phyloP scores from a whole-genome alignment of 2,329 filamentous ascomycete species.

The Aspergillus neoniger region DNA sequence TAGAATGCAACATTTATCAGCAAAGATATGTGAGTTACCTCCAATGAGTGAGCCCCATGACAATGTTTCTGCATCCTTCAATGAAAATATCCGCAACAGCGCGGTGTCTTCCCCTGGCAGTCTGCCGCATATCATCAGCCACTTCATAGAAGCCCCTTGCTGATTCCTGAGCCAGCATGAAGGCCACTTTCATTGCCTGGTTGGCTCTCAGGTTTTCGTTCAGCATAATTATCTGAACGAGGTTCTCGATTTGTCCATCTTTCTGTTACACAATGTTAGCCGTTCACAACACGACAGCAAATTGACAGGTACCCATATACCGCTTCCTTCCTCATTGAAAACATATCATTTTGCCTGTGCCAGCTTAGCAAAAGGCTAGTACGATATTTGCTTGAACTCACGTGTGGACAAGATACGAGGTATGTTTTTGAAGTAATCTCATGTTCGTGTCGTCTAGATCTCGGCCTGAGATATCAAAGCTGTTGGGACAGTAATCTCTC shows the following conservation, averaged over 20 bases:
- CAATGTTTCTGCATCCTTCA: too few species aligned
- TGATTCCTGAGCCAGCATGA: neutral
- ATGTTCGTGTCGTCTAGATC: neutral
- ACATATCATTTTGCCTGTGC: conserved; percentile 16
- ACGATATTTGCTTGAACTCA: neutral
- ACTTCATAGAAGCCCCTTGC: neutral
- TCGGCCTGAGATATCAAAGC: neutral
- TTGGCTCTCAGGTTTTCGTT: neutral
- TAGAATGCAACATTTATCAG: too few species aligned
- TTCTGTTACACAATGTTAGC: neutral
- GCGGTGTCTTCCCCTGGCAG: too few species aligned
- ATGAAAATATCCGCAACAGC: too few species aligned
- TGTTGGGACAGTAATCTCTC: too few species aligned
- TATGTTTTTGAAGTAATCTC: conserved; percentile 12
- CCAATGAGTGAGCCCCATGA: too few species aligned
- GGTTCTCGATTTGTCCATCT: conserved; percentile 5
- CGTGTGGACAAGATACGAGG: conserved; percentile 17
- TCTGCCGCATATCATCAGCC: too few species aligned
- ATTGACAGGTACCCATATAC: neutral
- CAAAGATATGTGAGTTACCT: too few species aligned
- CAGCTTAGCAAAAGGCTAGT: neutral
- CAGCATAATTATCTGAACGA: conserved; percentile 7
- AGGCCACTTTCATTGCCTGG: neutral
- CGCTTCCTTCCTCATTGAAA: conserved; percentile 13
- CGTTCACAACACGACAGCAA: neutral